These are phyloP conservation scores for Hondaea fermentalgiana DNA, from an alignment of 108 stramenopile species.

Conservation along the genomic window DNA sequence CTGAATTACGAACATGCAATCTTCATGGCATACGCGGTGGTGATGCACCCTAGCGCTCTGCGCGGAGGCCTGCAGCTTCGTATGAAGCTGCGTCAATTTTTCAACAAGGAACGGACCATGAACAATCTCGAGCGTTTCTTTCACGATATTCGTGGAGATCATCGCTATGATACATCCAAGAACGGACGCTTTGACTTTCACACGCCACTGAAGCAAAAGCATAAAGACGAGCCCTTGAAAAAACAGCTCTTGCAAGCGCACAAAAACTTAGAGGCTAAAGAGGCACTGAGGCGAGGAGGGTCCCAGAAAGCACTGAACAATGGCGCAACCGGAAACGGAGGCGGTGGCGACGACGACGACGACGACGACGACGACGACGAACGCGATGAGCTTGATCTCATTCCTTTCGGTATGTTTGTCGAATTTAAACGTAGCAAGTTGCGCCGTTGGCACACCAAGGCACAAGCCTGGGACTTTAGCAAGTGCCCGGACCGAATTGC, in stretches of 20 bases:
- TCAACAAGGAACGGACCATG: neutral
- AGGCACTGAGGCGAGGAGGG: neutral
- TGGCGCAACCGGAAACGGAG: no score
- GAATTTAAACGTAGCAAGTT: neutral
- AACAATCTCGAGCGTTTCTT: slow-evolving; percentile 10
- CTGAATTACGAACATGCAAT: neutral
- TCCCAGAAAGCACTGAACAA: neutral
- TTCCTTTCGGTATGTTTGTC: neutral
- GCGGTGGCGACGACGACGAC: no score
- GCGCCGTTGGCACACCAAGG: neutral
- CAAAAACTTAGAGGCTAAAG: neutral
- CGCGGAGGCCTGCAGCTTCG: neutral
- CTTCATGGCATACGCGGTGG: neutral
- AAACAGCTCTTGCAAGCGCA: neutral
- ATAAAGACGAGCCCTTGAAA: neutral
- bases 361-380: no score
- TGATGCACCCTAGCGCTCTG: neutral
- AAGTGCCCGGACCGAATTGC: neutral
- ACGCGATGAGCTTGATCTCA: neutral
- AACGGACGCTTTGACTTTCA: neutral
- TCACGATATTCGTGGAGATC: neutral
- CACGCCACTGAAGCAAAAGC: neutral
- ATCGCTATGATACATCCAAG: neutral
- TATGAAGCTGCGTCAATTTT: neutral
- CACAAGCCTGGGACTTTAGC: neutral